Evolutionary conservation across 148 eudicot genomes (phyloP).

Genomic region (Rhododendron ferrugineum): DNA sequence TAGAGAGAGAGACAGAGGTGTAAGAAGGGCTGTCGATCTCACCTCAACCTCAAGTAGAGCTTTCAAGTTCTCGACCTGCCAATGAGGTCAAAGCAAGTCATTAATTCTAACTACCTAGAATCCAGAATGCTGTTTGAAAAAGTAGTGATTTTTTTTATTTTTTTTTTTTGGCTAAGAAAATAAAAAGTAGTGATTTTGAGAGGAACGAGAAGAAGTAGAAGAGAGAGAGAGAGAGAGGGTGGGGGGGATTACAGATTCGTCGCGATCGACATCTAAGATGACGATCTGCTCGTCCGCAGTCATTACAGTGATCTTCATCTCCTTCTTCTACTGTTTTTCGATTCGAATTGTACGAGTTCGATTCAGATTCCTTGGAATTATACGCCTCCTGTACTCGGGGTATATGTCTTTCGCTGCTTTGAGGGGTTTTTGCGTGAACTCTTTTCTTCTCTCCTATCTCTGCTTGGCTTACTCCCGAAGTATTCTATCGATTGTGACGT

Average conservation of each 20-base stretch:
- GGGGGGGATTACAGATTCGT: slow-evolving; percentile 56
- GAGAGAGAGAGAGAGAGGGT: background rate
- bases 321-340: slow-evolving; percentile 19
- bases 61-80: slow-evolving; percentile 90
- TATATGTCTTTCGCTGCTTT: background rate
- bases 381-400: background rate
- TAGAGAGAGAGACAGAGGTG: background rate
- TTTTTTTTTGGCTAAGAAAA: too few species aligned
- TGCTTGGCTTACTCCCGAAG: slow-evolving; percentile 1
- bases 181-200: background rate
- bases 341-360: background rate
- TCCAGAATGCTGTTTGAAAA: background rate
- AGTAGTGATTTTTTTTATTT: background rate
- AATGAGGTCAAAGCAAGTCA: background rate
- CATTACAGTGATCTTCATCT: slow-evolving; percentile 91
- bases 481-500: background rate
- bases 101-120: background rate
- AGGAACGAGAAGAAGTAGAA: background rate
- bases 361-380: background rate
- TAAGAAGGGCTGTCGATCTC: background rate
- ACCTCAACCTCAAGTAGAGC: slow-evolving; percentile 99
- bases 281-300: slow-evolving; percentile 75
- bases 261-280: slow-evolving; percentile 70
- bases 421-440: background rate
- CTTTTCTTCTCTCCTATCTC: too few species aligned